Base-by-base conservation (phyloP, 1,284 basidiomycete species). In the Trichosporon faecale region DNA sequence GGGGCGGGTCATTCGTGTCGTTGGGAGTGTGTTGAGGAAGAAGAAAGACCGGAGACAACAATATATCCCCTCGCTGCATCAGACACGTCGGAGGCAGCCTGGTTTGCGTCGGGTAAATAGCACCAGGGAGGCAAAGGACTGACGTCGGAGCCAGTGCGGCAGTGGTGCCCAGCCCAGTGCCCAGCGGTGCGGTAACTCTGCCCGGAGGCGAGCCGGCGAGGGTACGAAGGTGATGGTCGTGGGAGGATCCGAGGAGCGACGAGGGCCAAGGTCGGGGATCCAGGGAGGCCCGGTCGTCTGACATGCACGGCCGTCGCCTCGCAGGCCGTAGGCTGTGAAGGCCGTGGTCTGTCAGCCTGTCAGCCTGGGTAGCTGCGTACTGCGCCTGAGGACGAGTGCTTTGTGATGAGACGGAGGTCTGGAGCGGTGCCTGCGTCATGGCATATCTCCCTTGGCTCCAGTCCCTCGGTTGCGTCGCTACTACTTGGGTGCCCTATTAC, bases 381-480 rank as follows among this genome's bases (percentile, higher is more conserved):
- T 52, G 49, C 49, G 49, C 49, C 49, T 52, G n/a, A 25, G 49
- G 21, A 18, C 11, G 21, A 12, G 21, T 46, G 44, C n/a, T 21
- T 6, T 14, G 35, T 37, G 49, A 52, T 18, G 23, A 8, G 49
- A 52, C 8, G 23, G 9, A 18, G 23, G 49, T 21, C 49, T 52
- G 49, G 49, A 52, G 49, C 49, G 49, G 49, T 52, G 49, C 49
- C 49, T 52, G 49, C 49, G 49, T 52, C 49, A 52, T 52, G 49
- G 49, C 40, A 44, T 44, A 40, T 40, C 37, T 44, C 12, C 40
- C 40, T 44, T 18, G 0, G 49, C 7, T 9, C 5, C 12, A 11
- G 21, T 25, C 9, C 21, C 9, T 52, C 49, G 49, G 49, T 11
- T 52, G 21, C 49, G 49, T 52, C 49, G 21, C 49, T n/a, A n/a